phyloP scores from a whole-genome alignment of 108 stramenopile genomes.

The Poteriospumella lacustris region DNA sequence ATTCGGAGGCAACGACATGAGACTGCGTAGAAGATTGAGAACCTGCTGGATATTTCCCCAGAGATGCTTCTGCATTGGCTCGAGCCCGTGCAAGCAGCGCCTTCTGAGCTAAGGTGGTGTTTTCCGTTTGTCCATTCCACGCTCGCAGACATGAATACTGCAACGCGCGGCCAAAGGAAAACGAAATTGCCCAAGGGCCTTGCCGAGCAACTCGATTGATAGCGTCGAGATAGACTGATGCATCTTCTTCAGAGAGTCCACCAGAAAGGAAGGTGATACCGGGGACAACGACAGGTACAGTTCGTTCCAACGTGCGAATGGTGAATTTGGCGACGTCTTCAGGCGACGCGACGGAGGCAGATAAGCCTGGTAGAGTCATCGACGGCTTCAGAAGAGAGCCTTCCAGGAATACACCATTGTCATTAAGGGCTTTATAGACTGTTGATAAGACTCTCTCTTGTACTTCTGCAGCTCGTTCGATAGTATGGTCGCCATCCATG shows the following conservation, averaged over 20 bases:
- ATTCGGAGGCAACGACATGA: too few relatives aligned
- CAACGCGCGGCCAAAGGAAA: conserved; percentile 1
- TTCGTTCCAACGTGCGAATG: conserved; percentile 3
- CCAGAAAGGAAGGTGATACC: conserved; percentile 11
- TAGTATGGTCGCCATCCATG: conserved; percentile 13
- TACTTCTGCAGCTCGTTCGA: not conserved
- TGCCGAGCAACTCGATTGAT: not conserved
- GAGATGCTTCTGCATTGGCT: conserved; percentile 44
- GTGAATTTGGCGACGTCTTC: conserved; percentile 11
- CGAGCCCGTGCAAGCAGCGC: conserved; percentile 1
- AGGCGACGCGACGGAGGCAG: conserved; percentile 60
- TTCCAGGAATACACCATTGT: conserved; percentile 11
- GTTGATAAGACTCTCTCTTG: not conserved
- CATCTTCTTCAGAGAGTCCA: conserved; percentile 20
- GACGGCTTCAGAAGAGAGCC: conserved; percentile 5
- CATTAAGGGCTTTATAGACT: conserved; percentile 7
- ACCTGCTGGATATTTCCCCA: conserved; percentile 60
- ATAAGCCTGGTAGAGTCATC: conserved; percentile 41
- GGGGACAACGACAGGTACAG: not conserved
- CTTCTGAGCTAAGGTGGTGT: not conserved
- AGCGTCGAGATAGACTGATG: conserved; percentile 13
- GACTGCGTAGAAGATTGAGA: conserved; percentile 58
- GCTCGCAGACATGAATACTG: not conserved
- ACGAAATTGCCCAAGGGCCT: conserved; percentile 7
- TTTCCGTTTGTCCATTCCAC: not conserved